phyloP scores from a whole-genome alignment of 352 stramenopile species.

The Phytophthora fragariaefolia region DNA sequence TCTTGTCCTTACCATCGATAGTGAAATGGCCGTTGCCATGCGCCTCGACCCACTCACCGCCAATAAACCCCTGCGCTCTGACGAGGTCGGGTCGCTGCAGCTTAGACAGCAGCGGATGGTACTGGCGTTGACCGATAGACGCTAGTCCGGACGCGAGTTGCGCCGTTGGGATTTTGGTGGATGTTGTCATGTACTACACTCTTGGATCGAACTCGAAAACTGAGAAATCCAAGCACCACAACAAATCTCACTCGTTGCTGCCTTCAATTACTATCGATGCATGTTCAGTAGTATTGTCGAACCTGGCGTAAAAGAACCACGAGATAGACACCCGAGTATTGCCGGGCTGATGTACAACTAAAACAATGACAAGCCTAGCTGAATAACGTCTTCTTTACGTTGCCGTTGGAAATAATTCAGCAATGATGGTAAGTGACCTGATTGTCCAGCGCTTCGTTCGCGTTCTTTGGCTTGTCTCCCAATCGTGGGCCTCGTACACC shows the following conservation, averaged over 20 bases:
- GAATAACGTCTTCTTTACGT: background rate
- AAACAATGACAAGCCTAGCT: background rate
- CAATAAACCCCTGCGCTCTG: constrained; percentile 70
- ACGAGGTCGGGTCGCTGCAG: constrained; percentile 65
- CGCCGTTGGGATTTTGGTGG: constrained; percentile 12
- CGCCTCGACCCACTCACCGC: constrained; percentile 69
- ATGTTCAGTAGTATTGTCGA: too few species aligned
- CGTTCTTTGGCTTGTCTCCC: constrained; percentile 69
- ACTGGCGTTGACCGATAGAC: constrained; percentile 21
- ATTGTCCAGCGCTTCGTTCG: constrained; percentile 12
- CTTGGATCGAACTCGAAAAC: constrained; percentile 11
- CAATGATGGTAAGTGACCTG: constrained; percentile 4
- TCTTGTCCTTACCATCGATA: constrained; percentile 45
- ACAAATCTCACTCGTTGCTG: too few species aligned
- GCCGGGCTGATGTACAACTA: too few species aligned
- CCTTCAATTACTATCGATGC: too few species aligned
- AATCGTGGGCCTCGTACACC: constrained; percentile 68
- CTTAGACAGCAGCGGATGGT: constrained; percentile 51
- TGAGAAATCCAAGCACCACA: too few species aligned
- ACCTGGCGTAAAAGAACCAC: too few species aligned
- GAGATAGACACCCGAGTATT: too few species aligned
- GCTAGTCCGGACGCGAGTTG: constrained; percentile 13
- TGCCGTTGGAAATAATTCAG: background rate
- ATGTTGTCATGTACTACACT: constrained; percentile 16
- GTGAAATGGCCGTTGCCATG: constrained; percentile 48